A percentile compares a stretch with the other conserved stretches of the same genome.
Evolutionary conservation across 257 asterid species (phyloP).

Genomic region (Salvia hispanica): DNA sequence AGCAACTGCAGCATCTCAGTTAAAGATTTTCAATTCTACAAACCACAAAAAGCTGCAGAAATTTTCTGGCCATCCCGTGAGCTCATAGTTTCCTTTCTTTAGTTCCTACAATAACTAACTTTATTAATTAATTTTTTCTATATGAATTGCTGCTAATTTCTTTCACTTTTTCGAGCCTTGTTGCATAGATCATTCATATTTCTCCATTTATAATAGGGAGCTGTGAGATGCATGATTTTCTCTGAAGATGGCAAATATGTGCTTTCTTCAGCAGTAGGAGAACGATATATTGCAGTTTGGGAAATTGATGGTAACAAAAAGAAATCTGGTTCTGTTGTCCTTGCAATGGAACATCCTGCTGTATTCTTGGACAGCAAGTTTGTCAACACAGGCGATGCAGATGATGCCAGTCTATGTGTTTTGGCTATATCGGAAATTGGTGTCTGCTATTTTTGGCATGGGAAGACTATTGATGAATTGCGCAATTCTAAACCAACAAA

Average conservation of each 20-base stretch:
- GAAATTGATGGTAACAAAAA: conserved; percentile 69
- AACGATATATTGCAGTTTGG: conserved; percentile 83
- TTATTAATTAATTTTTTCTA: background rate
- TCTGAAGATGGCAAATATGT: conserved; percentile 79
- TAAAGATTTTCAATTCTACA: conserved; percentile 65
- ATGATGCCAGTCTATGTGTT: conserved; percentile 58
- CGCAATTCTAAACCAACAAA: conserved; percentile 69
- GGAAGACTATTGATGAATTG: conserved; percentile 60
- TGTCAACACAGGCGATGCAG: conserved; percentile 38
- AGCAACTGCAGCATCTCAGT: conserved; percentile 79
- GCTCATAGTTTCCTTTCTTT: conserved; percentile 36
- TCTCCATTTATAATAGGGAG: conserved; percentile 49
- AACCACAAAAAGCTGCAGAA: conserved; percentile 76
- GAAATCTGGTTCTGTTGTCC: conserved; percentile 60
- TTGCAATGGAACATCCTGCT: conserved; percentile 93
- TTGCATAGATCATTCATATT: conserved; percentile 6
- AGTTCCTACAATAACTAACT: background rate
- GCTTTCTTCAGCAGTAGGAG: conserved; percentile 79
- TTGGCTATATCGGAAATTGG: conserved; percentile 90
- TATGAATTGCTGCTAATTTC: background rate
- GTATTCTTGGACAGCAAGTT: conserved; percentile 69
- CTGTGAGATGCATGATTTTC: conserved; percentile 78
- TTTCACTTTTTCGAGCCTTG: background rate
- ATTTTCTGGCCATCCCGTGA: conserved; percentile 96
- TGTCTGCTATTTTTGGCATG: conserved; percentile 88